Percentiles rank a stretch among this genome's conserved stretches.
These are phyloP conservation scores for Astragalus glycyphyllos DNA, from an alignment of 306 rosid species.

Conservation along the genomic window DNA sequence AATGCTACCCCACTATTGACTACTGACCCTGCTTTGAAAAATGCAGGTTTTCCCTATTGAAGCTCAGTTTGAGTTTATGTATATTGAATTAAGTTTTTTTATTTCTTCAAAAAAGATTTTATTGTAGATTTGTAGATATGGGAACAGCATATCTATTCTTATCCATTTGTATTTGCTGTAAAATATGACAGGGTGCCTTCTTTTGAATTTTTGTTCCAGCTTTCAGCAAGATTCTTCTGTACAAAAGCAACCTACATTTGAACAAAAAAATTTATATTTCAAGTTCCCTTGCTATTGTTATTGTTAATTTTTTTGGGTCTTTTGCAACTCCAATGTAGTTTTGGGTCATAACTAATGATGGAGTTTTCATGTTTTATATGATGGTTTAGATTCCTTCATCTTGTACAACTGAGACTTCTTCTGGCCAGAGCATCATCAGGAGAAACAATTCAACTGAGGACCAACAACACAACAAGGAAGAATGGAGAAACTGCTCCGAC, in stretches of 20 bases:
- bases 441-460: slow-evolving; percentile 45
- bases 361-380: slow-evolving; percentile 5
- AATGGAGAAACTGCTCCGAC: slow-evolving; percentile 52
- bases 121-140: too few species aligned
- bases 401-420: slow-evolving; percentile 58
- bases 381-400: slow-evolving; percentile 61
- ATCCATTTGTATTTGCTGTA: too few species aligned
- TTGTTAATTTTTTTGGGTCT: background rate
- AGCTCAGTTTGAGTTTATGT: too few species aligned
- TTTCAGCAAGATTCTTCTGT: slow-evolving; percentile 56
- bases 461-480: slow-evolving; percentile 46
- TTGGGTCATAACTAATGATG: slow-evolving; percentile 9
- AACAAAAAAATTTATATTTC: too few species aligned
- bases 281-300: too few species aligned
- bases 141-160: too few species aligned
- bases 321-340: background rate
- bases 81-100: too few species aligned
- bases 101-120: too few species aligned
- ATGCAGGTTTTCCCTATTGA: too few species aligned
- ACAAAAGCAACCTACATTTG: slow-evolving; percentile 49
- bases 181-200: background rate
- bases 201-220: background rate
- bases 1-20: too few species aligned
- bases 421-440: slow-evolving; percentile 46
- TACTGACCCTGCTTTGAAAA: too few species aligned